Evolutionary conservation across 257 asterid genomes (phyloP).

Genomic region (Lithospermum erythrorhizon): DNA sequence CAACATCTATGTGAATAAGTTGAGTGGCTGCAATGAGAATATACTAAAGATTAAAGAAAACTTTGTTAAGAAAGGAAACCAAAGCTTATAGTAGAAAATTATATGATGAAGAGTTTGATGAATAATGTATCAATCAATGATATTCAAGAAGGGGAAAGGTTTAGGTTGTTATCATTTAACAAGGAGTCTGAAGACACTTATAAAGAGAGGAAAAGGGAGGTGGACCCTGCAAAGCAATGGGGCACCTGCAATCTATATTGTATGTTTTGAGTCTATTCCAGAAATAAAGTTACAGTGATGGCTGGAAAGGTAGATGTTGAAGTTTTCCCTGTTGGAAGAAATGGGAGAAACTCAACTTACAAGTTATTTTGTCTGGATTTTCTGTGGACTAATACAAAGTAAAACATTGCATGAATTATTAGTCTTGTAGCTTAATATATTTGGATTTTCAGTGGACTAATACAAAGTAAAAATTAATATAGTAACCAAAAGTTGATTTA

Average conservation of each 20-base stretch:
- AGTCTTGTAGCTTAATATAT: too few relatives aligned
- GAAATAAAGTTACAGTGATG: background rate
- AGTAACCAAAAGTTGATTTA: too few relatives aligned
- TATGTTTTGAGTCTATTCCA: background rate
- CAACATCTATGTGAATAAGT: too few relatives aligned
- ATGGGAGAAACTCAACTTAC: too few relatives aligned
- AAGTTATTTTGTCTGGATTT: too few relatives aligned
- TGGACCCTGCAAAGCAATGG: conserved; percentile 33
- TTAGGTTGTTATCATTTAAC: conserved; percentile 20
- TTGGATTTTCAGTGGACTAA: too few relatives aligned
- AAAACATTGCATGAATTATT: too few relatives aligned
- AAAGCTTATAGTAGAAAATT: conserved; percentile 11
- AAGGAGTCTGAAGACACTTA: conserved; percentile 25
- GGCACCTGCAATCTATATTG: conserved; percentile 10
- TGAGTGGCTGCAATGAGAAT: background rate
- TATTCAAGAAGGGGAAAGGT: background rate
- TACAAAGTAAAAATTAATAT: too few relatives aligned
- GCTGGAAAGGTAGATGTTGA: background rate
- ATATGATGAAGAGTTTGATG: background rate
- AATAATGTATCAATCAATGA: background rate
- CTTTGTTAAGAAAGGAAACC: conserved; percentile 22
- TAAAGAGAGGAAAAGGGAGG: conserved; percentile 13
- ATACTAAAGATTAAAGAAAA: conserved; percentile 10
- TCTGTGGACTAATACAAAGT: too few relatives aligned
- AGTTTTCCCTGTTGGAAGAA: background rate